Evolutionary conservation across 768 basidiomycete genomes (phyloP).

Genomic region (Amanita exitialis): DNA sequence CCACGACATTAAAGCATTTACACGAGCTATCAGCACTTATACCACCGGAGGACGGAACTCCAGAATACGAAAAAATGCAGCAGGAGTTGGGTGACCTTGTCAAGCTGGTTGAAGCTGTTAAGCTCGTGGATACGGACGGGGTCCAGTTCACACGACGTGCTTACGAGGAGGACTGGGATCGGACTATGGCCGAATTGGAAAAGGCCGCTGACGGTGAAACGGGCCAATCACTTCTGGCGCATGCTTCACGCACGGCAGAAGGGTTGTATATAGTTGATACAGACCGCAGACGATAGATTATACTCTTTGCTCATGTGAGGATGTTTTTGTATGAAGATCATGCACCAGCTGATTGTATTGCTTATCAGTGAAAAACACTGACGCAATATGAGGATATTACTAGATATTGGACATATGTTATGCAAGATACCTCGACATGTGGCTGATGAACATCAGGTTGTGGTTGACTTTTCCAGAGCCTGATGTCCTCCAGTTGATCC

Average conservation of each 20-base stretch:
- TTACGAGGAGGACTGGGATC: slow-evolving; percentile 31
- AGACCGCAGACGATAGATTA: slow-evolving; percentile 21
- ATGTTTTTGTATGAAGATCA: neutral
- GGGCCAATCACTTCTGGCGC: slow-evolving; percentile 37
- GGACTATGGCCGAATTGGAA: neutral
- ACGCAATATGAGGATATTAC: neutral
- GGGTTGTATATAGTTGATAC: slow-evolving; percentile 59
- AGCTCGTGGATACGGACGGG: slow-evolving; percentile 39
- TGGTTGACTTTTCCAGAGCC: slow-evolving; percentile 23
- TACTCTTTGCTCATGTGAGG: neutral
- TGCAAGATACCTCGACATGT: slow-evolving; percentile 4
- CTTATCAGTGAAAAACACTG: too few species aligned
- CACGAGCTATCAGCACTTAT: slow-evolving; percentile 66
- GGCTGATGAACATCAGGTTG: slow-evolving; percentile 6
- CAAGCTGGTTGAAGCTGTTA: slow-evolving; percentile 75
- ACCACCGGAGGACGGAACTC: slow-evolving; percentile 51
- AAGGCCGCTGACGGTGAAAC: slow-evolving; percentile 14
- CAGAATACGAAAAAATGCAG: slow-evolving; percentile 40
- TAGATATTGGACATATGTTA: slow-evolving; percentile 4
- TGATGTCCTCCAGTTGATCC: slow-evolving; percentile 90
- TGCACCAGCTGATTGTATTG: neutral
- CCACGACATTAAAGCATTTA: slow-evolving; percentile 48
- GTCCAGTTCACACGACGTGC: slow-evolving; percentile 21
- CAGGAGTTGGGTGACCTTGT: slow-evolving; percentile 61
- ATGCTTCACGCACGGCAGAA: slow-evolving; percentile 39